Base-by-base conservation (phyloP, 257 asterid species). In the Cruciata laevipes region DNA sequence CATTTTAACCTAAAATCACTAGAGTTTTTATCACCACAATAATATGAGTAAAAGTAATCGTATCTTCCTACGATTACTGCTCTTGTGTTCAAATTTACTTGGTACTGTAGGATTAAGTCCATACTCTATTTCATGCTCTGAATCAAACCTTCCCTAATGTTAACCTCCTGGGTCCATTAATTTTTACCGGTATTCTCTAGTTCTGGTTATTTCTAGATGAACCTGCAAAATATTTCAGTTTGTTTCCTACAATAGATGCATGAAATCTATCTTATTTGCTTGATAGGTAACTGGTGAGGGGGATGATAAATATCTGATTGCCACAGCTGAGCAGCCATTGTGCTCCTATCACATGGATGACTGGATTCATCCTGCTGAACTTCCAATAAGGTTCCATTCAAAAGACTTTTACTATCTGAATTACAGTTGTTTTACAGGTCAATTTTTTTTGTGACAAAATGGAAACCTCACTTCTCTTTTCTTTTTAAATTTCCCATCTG, bases 311-410 rank as follows among this genome's bases (percentile, higher is more conserved):
- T 90, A 93, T 82, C 82, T 93, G 69, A 93, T 93, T 75, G 99
- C 99, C 47, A 92, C 98, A 6, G 90, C 97, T 61, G 98, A 92
- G 76, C 98, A 89, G 67, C 98, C 97, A 16, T 86, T 92, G 40
- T 92, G 97, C 76, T 95, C 97, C 23, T 92, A 89, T 86, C 97
- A 89, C 79, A 64, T 86, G 30, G 97, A 92, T 35, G 96, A 92
- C 65, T 92, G 97, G 98, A 86, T 92, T 77, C 98, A 92, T 61
- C 97, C 97, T 63, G 70, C 97, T 0, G 84, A 88, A 75, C 74
- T 93, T 47, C 97, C 98, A 3, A 30, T 84, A 71, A 92, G 92
- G 98, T 87, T 37, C 21, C 67, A 57, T 74, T 63, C 42, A 65
- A 44, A 5, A n/a, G 17, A 38, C 44, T 24, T 7, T 17, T 71